Evolutionary conservation across 1,284 basidiomycete species (phyloP).

Genomic region (Cystobasidiaceae sp.): DNA sequence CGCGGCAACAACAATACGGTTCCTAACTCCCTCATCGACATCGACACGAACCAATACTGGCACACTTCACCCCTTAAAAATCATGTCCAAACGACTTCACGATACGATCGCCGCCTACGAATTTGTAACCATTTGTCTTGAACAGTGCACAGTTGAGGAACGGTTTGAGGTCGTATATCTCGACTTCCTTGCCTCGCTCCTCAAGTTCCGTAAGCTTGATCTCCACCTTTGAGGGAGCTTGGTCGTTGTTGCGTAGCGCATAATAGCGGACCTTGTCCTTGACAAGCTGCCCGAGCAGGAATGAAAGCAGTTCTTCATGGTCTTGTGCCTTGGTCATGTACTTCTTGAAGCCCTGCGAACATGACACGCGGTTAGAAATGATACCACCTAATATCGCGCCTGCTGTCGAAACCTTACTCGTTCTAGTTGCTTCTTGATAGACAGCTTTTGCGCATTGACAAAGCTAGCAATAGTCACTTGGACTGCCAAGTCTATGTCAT

Average conservation of each 20-base stretch:
- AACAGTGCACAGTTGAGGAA: slow-evolving; percentile 85
- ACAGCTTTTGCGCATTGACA: slow-evolving; percentile 94
- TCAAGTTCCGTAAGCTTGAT: slow-evolving; percentile 76
- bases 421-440: slow-evolving; percentile 95
- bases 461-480: slow-evolving; percentile 92
- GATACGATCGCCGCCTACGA: slow-evolving; percentile 36
- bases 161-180: slow-evolving; percentile 81
- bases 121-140: slow-evolving; percentile 78
- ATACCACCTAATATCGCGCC: slow-evolving; percentile 9
- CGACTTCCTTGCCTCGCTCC: slow-evolving; percentile 84
- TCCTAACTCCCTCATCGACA: background rate
- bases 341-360: slow-evolving; percentile 79
- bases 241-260: slow-evolving; percentile 62
- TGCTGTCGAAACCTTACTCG: slow-evolving; percentile 56
- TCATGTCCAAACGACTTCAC: slow-evolving; percentile 35
- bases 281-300: slow-evolving; percentile 87
- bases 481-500: slow-evolving; percentile 96
- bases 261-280: slow-evolving; percentile 90
- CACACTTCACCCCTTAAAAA: slow-evolving; percentile 2
- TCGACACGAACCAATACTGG: background rate
- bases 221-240: slow-evolving; percentile 62
- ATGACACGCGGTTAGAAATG: background rate
- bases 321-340: slow-evolving; percentile 92
- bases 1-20: background rate
- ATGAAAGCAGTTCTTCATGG: slow-evolving; percentile 86